Percentiles rank a stretch among this genome's conserved stretches.
Evolutionary conservation across 2,329 filamentous ascomycete species (phyloP).

Genomic region (Diaporthe eres): DNA sequence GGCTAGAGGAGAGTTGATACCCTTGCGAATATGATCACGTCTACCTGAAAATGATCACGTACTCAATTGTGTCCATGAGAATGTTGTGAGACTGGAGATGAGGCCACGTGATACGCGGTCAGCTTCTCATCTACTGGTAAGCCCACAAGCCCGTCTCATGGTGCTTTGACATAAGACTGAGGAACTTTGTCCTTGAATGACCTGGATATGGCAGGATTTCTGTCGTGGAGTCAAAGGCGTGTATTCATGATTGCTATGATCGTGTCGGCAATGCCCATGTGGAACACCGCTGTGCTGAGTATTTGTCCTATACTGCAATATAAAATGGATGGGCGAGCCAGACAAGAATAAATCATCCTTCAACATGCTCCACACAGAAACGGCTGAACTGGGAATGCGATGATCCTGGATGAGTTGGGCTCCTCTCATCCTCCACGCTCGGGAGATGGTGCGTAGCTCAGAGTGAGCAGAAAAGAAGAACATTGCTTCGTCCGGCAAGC

Average conservation of each 20-base stretch:
- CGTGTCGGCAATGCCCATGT: neutral
- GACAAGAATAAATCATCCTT: neutral
- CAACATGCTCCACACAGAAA: neutral
- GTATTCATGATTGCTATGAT: neutral
- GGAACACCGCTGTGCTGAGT: too few relatives aligned
- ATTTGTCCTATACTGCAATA: too few relatives aligned
- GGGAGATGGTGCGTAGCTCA: neutral
- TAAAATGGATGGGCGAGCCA: neutral
- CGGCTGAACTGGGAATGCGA: neutral
- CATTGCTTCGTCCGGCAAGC: neutral
- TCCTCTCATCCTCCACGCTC: too few relatives aligned
- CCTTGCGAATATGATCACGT: constrained; percentile 33
- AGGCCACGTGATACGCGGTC: neutral
- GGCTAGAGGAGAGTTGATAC: constrained; percentile 34
- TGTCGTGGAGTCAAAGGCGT: neutral
- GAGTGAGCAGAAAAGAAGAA: neutral
- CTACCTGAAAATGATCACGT: neutral
- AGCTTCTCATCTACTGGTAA: too few relatives aligned
- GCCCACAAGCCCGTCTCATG: neutral
- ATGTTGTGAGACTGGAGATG: too few relatives aligned
- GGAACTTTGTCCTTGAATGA: neutral
- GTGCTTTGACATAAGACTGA: neutral
- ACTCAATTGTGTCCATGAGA: too few relatives aligned
- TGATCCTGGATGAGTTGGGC: neutral
- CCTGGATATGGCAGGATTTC: neutral